Conservation (phyloP, 768 basidiomycete genomes). For the Exsudoporus frostii region DNA sequence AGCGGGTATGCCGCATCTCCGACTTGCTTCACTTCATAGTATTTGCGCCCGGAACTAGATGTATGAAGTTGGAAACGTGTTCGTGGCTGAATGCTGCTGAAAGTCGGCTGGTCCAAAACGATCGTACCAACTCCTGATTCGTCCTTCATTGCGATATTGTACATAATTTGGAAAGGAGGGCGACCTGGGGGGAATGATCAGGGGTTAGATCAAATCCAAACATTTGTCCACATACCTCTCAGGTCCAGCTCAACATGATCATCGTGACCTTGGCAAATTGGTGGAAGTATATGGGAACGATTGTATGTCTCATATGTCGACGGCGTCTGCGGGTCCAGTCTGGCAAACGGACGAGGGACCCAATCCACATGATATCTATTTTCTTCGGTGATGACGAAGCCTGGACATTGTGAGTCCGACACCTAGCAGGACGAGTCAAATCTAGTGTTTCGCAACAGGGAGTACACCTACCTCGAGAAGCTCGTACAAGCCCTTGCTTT, state of each 20-base stretch:
- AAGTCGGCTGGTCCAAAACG: slow-evolving; percentile 71
- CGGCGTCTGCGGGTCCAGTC: slow-evolving; percentile 55
- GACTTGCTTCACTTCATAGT: slow-evolving; percentile 87
- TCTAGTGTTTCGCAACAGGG: neutral
- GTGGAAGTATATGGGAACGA: slow-evolving; percentile 68
- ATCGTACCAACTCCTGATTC: slow-evolving; percentile 68
- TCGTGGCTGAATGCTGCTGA: slow-evolving; percentile 80
- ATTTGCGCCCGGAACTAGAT: slow-evolving; percentile 71
- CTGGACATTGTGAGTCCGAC: slow-evolving; percentile 81
- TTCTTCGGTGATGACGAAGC: slow-evolving; percentile 57
- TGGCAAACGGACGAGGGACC: slow-evolving; percentile 75
- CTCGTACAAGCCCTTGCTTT: slow-evolving; percentile 73
- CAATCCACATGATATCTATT: slow-evolving; percentile 71
- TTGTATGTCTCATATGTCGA: slow-evolving; percentile 61
- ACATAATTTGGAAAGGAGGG: slow-evolving; percentile 92
- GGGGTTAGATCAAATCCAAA: neutral
- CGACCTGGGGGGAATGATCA: slow-evolving; percentile 48
- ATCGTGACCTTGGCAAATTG: slow-evolving; percentile 79
- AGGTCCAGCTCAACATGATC: slow-evolving; percentile 85
- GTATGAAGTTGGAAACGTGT: slow-evolving; percentile 83
- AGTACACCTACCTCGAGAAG: slow-evolving; percentile 54
- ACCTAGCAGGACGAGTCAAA: slow-evolving; percentile 47
- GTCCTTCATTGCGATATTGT: slow-evolving; percentile 72
- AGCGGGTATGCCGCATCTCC: slow-evolving; percentile 85
- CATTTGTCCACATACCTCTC: slow-evolving; percentile 45